Evolutionary conservation across 1,284 basidiomycete species (phyloP).

Genomic region (Puccinia novopanici): DNA sequence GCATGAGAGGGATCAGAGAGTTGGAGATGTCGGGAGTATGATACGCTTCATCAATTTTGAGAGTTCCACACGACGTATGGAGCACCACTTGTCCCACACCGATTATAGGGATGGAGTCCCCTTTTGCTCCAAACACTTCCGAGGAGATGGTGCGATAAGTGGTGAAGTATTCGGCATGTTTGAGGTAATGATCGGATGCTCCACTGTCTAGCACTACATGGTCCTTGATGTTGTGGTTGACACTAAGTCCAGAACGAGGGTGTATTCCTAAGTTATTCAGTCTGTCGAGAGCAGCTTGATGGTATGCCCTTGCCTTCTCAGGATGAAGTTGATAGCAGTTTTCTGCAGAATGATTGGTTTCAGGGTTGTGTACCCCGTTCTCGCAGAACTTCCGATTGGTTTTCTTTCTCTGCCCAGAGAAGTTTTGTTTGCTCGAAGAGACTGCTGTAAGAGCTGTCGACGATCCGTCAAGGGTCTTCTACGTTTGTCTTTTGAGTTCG

Average conservation of each 20-base stretch:
- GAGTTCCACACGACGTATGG: too few relatives aligned
- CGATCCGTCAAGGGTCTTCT: too few relatives aligned
- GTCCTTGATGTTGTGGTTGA: not conserved
- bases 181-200: not conserved
- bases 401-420: not conserved
- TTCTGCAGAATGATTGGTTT: not conserved
- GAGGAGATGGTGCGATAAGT: not conserved
- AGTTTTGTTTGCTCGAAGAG: not conserved
- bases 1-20: not conserved
- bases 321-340: slow-evolving; percentile 14
- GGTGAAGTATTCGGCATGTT: not conserved
- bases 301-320: not conserved
- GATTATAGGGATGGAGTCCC: not conserved
- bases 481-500: not conserved
- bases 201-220: slow-evolving; percentile 16
- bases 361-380: slow-evolving; percentile 5
- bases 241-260: not conserved
- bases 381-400: not conserved
- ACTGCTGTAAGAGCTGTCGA: not conserved
- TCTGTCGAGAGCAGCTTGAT: not conserved
- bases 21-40: too few relatives aligned
- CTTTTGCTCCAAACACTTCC: not conserved
- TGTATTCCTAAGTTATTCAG: not conserved
- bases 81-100: too few relatives aligned
- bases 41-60: too few relatives aligned